Evolutionary conservation across 2,329 filamentous ascomycete genomes (phyloP), one percentile per base, ranked within the genome.

Genomic region (Penicillium sclerotigenum): DNA sequence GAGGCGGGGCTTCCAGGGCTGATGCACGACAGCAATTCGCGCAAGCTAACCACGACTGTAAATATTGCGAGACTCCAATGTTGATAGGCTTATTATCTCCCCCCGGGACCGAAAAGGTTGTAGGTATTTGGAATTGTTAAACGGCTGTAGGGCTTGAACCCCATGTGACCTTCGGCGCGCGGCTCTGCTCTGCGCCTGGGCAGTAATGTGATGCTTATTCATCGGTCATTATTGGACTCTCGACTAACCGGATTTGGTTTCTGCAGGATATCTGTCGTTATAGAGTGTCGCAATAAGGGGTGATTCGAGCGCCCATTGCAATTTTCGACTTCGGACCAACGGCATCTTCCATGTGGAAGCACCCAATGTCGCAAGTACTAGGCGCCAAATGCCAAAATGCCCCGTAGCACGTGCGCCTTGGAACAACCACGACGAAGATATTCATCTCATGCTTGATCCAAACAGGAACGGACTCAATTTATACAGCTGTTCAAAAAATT

Each of bases 41-140:
- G 33, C 22, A 16, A 48, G 1, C 22, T 16, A 14, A 4, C n/a
- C 20, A 43, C 11, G 4, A 20, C 36, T 31, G 26, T 33, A 43
- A 33, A 18, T 22, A 24, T 26, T 33, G 29, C n/a, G 38, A 26
- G n/a, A n/a, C 4, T 34, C 8, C 8, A 22, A 33, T 29, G 4
- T 46, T 33, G 26, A 22, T 41, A 29, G 22, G 6, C 37, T 26
- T 16, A 11, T 20, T 10, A 18, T 41, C 37, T 24, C n/a, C 11
- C 28, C 29, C 18, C 28, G 24, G 11, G 7, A 11, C 20, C 7
- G 13, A 11, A 26, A 50, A 26, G 28, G 37, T 26, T 43, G 20
- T 28, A 18, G 3, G 11, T 33, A 51, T 51, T 51, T 51, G 48
- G 37, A 51, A 51, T 51, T 51, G 48, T 14, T 51, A 51, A 51